Evolutionary conservation across 2,329 filamentous ascomycete genomes (phyloP), one percentile per base, ranked within the genome.

Genomic region (Chaetomium globosum): DNA sequence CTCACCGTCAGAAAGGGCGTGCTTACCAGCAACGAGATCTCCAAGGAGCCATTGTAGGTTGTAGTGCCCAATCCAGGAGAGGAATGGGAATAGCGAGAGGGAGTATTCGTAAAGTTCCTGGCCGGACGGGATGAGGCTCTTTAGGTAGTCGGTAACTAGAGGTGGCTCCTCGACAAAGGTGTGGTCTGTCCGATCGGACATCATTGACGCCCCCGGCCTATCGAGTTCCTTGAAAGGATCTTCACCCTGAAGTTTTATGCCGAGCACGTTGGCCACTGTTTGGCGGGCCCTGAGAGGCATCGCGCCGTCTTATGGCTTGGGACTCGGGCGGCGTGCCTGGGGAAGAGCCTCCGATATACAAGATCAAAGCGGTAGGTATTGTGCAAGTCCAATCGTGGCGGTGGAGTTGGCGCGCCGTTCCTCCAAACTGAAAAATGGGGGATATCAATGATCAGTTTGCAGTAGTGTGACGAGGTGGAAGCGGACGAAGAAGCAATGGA

Each of bases 1-100:
- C n/a, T 4, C 13, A 21, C 7, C n/a, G 6, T 16, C 19, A 7
- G 46, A 2, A 56, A n/a, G 6, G 33, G 9, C 30, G 3, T 55
- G 76, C 85, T 74, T 75, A 90, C 91, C 94, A 65, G 95, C 94
- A 64, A 98, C 88, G 55, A 98, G 78, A 79, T 99, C 95, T 72
- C 95, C 95, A 19, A 87, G 77, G 6, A 97, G 78, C 95, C 95
- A 99, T 80, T 93, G 88, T 4, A 88, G 12, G 75, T 99, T 99
- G 80, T 99, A 99, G 71, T 88, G 86, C 12, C 81, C 78, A 64
- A 98, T 94, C 95, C 95, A 99, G n/a, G 86, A 82, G 5, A 90
- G 75, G 74, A 97, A 98, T 0, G 95, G 95, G 71, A 99, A 96
- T 1, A 98, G 80, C 16, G 85, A 89, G 69, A 81, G 79, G 65